Evolutionary conservation across 2,329 filamentous ascomycete species (phyloP).

Genomic region (Aspergillus sp.): DNA sequence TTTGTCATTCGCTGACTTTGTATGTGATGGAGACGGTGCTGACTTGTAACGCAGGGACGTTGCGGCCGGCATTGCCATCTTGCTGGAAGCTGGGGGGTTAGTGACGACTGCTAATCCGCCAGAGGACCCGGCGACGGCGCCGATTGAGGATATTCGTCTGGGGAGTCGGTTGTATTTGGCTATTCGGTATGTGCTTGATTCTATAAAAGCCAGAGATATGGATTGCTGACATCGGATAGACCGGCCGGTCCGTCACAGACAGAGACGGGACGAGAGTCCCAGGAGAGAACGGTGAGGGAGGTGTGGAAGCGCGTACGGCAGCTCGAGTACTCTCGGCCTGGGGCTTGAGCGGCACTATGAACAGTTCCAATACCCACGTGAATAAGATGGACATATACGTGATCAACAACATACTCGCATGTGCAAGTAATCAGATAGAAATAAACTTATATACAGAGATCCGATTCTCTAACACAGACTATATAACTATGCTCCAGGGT

Average conservation of each 20-base stretch:
- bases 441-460: neutral
- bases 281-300: conserved; percentile 69
- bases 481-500: conserved; percentile 21
- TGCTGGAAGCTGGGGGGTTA: conserved; percentile 71
- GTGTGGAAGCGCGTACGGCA: conserved; percentile 68
- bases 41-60: conserved; percentile 56
- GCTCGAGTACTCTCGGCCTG: conserved; percentile 67
- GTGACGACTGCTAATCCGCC: conserved; percentile 74
- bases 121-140: conserved; percentile 52
- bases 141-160: conserved; percentile 60
- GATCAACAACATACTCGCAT: neutral
- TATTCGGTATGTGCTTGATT: conserved; percentile 52
- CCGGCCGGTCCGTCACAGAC: conserved; percentile 62
- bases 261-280: conserved; percentile 65
- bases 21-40: conserved; percentile 2
- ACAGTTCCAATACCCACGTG: conserved; percentile 5
- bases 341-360: conserved; percentile 40
- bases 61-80: conserved; percentile 70
- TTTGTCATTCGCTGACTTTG: neutral
- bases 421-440: neutral
- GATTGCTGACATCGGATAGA: conserved; percentile 35
- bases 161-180: conserved; percentile 71
- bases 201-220: neutral
- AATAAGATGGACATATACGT: neutral
- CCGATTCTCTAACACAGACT: neutral